Base-by-base conservation (phyloP, 2,329 filamentous ascomycete species). In the Metarhizium robertsii region DNA sequence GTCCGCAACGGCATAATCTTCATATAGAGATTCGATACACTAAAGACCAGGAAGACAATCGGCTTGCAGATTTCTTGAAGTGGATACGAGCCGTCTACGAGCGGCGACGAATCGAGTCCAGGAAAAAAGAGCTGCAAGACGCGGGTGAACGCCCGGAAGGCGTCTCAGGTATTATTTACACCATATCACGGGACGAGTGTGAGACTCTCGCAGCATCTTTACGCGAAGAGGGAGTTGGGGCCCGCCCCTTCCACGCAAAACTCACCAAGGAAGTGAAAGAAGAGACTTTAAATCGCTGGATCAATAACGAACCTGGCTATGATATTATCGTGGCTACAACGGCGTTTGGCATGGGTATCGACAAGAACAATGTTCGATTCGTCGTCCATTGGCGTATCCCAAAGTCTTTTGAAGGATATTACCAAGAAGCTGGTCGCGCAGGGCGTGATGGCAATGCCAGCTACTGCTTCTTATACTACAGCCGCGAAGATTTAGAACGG, bases 311-410 rank as follows among this genome's bases (percentile, higher is more conserved):
- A 54, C 77, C 80, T 30, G 87, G 87, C 1, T 96, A 94, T 71
- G 91, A 94, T 67, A 84, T 97, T 51, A 92, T 97, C 58, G 91
- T 96, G 32, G 92, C 92, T 2, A 97, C 92, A 0, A 97, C 90
- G 1, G 92, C 92, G 0, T 97, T 97, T 65, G 92, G 92, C 2
- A 97, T 97, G 92, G 92, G 92, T 30, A 96, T 97, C 60, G 92
- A 97, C 70, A 96, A 96, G 70, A 85, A 94, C 53, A 87, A 95
- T 62, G 92, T 97, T 11, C 87, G 92, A 2, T 96, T 96, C 64
- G 92, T 97, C 1, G 85, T 94, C 2, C 92, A 97, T 71, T 97
- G 92, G 91, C 88, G 90, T 57, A 79, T 96, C 10, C 90, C 92
- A 10, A 95, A 95, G 66, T 94, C 88, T 3, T 96, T 97, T 67